Evolutionary conservation across 1,284 basidiomycete species (phyloP), one percentile per base, ranked within the genome.

Genomic region (Fomes fomentarius): DNA sequence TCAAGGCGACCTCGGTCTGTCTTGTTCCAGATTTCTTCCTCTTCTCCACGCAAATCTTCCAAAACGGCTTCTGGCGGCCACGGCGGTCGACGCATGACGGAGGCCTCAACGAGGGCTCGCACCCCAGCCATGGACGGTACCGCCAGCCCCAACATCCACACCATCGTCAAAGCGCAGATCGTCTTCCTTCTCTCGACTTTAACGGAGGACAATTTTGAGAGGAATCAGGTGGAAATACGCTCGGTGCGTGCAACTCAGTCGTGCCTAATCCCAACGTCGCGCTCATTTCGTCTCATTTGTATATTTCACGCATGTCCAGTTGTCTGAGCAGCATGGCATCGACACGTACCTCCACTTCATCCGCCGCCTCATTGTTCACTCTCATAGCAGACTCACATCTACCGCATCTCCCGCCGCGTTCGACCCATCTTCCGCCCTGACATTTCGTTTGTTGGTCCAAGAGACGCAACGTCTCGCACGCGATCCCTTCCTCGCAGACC

Each of bases 321-420:
- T 97, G 65, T 93, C 93, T 60, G 93, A 96, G 69, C 91, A 93
- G 70, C 93, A 97, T 81, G 93, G 94, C 52, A 82, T 93, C 66
- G 95, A 96, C 72, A 96, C 94, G 60, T 96, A 97, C 75, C 84
- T 94, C 57, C 94, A 97, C 74, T 96, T 96, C 76, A 91, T 98
- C 63, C 90, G 94, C 59, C 89, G 95, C 58, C 88, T 96, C 71
- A 92, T 96, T 66, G 84, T 89, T 42, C 89, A 93, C 58, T 89
- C 88, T n/a, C 87, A 89, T 72, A 75, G 82, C 47, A 80, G 89
- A 58, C 80, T 90, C 41, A 69, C 81, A 12, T 76, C 84, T 28
- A 72, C 80, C 26, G 74, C 81, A 43, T 74, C 82, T 8, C 78
- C 87, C 12, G 74, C 84, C 35, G 74, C 83, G 0, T 85, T 87